Conservation (phyloP, 202 grass and related monocot genomes). For the Setaria italica region DNA sequence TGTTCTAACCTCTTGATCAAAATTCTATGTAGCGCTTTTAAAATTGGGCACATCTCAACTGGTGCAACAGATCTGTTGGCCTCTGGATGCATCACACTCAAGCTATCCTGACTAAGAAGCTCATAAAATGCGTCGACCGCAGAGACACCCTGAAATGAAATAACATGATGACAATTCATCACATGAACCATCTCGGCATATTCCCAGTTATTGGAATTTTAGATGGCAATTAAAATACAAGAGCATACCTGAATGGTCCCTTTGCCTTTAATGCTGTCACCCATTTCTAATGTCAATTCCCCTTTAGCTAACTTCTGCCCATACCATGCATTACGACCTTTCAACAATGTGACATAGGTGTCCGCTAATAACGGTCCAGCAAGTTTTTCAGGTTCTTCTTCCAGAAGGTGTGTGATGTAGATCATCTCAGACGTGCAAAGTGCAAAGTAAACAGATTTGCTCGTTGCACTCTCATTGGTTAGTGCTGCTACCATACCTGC, state of each 20-base stretch:
- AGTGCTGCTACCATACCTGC: slow-evolving; percentile 92
- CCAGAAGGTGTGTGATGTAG: slow-evolving; percentile 96
- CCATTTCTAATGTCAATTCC: slow-evolving; percentile 90
- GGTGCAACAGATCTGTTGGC: slow-evolving; percentile 83
- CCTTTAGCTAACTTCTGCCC: slow-evolving; percentile 95
- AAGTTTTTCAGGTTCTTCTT: slow-evolving; percentile 96
- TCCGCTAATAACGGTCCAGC: slow-evolving; percentile 95
- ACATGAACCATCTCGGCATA: slow-evolving; percentile 20
- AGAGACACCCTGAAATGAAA: slow-evolving; percentile 87
- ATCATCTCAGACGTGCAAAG: slow-evolving; percentile 99
- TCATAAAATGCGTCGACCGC: slow-evolving; percentile 95
- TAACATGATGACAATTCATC: slow-evolving; percentile 35
- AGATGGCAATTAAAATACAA: slow-evolving; percentile 40
- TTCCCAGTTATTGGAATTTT: slow-evolving; percentile 33
- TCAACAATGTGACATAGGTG: slow-evolving; percentile 98
- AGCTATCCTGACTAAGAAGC: slow-evolving; percentile 91
- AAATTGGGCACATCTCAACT: slow-evolving; percentile 92
- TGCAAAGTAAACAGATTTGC: slow-evolving; percentile 97
- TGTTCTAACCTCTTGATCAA: slow-evolving; percentile 82
- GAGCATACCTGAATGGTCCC: slow-evolving; percentile 91
- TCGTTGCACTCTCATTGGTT: slow-evolving; percentile 97
- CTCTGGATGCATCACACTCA: slow-evolving; percentile 96
- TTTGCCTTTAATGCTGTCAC: slow-evolving; percentile 99
- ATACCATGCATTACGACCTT: slow-evolving; percentile 98
- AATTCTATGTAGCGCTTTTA: slow-evolving; percentile 94